phyloP scores from a whole-genome alignment of 768 basidiomycete species.

The Gelatoporia subvermispora region DNA sequence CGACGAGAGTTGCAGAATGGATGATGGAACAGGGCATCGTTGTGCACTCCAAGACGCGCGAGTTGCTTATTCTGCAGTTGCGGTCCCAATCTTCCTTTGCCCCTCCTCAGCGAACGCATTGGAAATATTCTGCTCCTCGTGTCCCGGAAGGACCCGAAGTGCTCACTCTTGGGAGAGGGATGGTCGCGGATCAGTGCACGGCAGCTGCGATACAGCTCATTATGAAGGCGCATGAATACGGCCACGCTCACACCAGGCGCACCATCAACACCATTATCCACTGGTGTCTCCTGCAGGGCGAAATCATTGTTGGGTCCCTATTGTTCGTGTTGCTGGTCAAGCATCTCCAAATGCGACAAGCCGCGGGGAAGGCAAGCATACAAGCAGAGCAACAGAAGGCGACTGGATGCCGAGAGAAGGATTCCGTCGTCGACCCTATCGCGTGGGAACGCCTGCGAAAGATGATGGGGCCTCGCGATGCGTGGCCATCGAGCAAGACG shows the following conservation, averaged over 20 bases:
- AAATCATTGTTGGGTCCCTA: slow-evolving; percentile 71
- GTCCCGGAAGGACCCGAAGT: neutral
- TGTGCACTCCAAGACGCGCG: slow-evolving; percentile 45
- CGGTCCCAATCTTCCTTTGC: slow-evolving; percentile 15
- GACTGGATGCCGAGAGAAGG: neutral
- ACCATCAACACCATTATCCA: slow-evolving; percentile 60
- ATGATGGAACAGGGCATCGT: slow-evolving; percentile 52
- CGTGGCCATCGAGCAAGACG: neutral
- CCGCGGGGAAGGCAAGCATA: neutral
- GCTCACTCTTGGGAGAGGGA: slow-evolving; percentile 28
- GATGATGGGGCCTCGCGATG: neutral
- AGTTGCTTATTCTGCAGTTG: slow-evolving; percentile 34
- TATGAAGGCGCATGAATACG: slow-evolving; percentile 44
- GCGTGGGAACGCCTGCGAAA: neutral
- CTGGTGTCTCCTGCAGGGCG: slow-evolving; percentile 69
- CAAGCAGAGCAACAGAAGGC: neutral
- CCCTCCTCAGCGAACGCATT: slow-evolving; percentile 8
- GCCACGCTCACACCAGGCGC: slow-evolving; percentile 49
- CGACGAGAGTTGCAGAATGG: slow-evolving; percentile 40
- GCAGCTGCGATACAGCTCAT: slow-evolving; percentile 52
- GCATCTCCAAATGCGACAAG: slow-evolving; percentile 46
- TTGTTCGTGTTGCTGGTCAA: slow-evolving; percentile 62
- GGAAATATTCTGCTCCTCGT: slow-evolving; percentile 1
- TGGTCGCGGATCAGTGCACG: slow-evolving; percentile 36
- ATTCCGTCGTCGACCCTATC: neutral